A percentile compares a stretch with the other conserved stretches of the same genome.
Conservation (phyloP, 768 basidiomycete species). For the Suillus subalutaceus region DNA sequence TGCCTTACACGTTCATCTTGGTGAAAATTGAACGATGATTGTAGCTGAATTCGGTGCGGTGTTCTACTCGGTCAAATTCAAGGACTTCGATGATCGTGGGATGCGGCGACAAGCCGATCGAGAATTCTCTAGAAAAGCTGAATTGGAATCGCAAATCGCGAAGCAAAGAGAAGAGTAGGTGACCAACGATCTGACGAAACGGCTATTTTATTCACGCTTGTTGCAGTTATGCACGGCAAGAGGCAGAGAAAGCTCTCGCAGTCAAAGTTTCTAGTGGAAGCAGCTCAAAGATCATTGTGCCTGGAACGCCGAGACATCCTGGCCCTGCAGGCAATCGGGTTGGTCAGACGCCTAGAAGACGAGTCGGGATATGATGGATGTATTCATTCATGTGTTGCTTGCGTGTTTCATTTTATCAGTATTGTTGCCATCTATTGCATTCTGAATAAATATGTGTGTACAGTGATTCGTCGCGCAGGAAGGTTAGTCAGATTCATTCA, state of each 20-base stretch:
- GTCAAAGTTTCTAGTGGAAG: conserved; percentile 56
- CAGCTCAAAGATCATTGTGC: conserved; percentile 68
- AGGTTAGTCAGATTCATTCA: background rate
- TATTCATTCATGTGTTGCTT: background rate
- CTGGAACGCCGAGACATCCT: conserved; percentile 77
- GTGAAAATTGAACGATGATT: conserved; percentile 17
- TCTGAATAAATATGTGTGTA: background rate
- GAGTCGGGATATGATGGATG: conserved; percentile 61
- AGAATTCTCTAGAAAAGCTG: conserved; percentile 90
- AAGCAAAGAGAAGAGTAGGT: conserved; percentile 70
- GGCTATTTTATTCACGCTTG: conserved; percentile 12
- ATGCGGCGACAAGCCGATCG: conserved; percentile 76
- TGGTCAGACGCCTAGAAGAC: conserved; percentile 74
- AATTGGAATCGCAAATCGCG: conserved; percentile 92
- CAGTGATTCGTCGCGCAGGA: background rate
- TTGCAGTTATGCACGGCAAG: conserved; percentile 61
- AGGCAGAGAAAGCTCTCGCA: conserved; percentile 60
- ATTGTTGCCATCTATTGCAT: background rate
- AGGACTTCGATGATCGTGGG: conserved; percentile 92
- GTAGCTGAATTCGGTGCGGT: conserved; percentile 92
- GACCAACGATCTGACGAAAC: conserved; percentile 9
- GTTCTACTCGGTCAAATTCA: conserved; percentile 97
- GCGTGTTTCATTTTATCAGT: conserved; percentile 11
- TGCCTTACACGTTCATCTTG: background rate
- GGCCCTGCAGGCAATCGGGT: conserved; percentile 69